phyloP scores from a whole-genome alignment of 202 grass and related monocot genomes.

The Carex sylvatica region DNA sequence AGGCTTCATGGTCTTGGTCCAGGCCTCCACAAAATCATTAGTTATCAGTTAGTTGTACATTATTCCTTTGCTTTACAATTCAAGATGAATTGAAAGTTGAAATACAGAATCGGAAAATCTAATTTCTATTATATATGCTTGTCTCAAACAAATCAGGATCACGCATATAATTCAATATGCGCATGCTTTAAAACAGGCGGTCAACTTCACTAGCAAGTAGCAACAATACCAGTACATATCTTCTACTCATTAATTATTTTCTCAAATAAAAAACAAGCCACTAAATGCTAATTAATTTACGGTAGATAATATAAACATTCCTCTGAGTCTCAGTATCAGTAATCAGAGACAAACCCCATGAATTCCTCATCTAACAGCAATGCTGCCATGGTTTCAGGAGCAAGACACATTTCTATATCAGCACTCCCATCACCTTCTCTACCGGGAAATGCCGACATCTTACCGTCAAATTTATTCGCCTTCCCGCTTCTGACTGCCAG shows the following conservation, averaged over 20 bases:
- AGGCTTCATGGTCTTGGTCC: neutral
- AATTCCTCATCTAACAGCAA: slow-evolving; percentile 86
- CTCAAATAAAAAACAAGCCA: neutral
- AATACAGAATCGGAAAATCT: too few relatives aligned
- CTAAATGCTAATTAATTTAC: slow-evolving; percentile 12
- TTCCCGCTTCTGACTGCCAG: slow-evolving; percentile 74
- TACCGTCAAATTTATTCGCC: slow-evolving; percentile 96
- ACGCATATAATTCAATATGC: too few relatives aligned
- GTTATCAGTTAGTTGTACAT: too few relatives aligned
- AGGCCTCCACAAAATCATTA: neutral
- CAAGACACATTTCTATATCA: slow-evolving; percentile 89
- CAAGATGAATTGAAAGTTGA: too few relatives aligned
- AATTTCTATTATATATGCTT: too few relatives aligned
- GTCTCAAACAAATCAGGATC: too few relatives aligned
- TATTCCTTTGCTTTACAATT: too few relatives aligned
- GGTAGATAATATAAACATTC: neutral
- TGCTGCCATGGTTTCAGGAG: slow-evolving; percentile 77
- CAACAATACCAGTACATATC: neutral
- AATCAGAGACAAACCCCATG: slow-evolving; percentile 74
- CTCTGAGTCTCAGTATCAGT: slow-evolving; percentile 1
- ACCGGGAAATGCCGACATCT: slow-evolving; percentile 95
- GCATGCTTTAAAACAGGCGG: neutral
- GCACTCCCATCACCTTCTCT: slow-evolving; percentile 59
- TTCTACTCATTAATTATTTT: slow-evolving; percentile 8
- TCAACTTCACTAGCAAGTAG: neutral